Percentiles rank a stretch among this genome's conserved stretches.
Evolutionary conservation across 768 basidiomycete genomes (phyloP).

Genomic region (Cubamyces sp.): DNA sequence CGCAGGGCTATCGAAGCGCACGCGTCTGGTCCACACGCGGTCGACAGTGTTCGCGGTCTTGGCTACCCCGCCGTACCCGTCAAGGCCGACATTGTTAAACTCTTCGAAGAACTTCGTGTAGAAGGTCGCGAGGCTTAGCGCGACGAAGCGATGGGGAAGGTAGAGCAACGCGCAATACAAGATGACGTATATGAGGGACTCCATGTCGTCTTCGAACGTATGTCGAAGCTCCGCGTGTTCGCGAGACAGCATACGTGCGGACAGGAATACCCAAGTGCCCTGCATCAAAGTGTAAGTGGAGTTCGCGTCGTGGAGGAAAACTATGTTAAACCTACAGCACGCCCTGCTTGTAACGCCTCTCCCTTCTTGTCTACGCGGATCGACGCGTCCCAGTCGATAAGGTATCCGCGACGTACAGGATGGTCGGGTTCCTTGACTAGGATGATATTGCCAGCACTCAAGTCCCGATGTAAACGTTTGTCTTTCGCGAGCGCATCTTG

Average conservation of each 20-base stretch:
- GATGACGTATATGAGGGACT: conserved; percentile 19
- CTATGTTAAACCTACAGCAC: too few species aligned
- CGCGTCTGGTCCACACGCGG: neutral
- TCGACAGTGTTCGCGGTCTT: neutral
- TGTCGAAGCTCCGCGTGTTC: neutral
- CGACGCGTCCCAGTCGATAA: conserved; percentile 19
- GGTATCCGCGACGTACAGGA: neutral
- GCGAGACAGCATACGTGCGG: neutral
- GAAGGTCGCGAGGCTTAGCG: neutral
- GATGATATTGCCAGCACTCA: conserved; percentile 13
- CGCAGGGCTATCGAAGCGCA: neutral
- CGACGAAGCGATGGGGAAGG: conserved; percentile 1
- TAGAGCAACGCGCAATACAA: conserved; percentile 13
- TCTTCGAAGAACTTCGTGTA: neutral
- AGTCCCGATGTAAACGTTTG: conserved; percentile 7
- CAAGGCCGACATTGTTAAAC: neutral
- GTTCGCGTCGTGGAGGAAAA: too few species aligned
- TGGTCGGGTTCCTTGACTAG: neutral
- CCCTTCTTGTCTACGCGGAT: neutral
- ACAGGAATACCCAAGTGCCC: too few species aligned
- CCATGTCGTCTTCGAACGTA: conserved; percentile 22
- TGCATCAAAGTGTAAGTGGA: too few species aligned
- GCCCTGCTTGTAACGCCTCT: neutral
- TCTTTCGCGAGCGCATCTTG: conserved; percentile 6
- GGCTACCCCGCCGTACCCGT: neutral